Percentiles rank a stretch among this genome's conserved stretches.
These are phyloP conservation scores for Tricholomella constricta DNA, from an alignment of 768 basidiomycete species.

Conservation along the genomic window DNA sequence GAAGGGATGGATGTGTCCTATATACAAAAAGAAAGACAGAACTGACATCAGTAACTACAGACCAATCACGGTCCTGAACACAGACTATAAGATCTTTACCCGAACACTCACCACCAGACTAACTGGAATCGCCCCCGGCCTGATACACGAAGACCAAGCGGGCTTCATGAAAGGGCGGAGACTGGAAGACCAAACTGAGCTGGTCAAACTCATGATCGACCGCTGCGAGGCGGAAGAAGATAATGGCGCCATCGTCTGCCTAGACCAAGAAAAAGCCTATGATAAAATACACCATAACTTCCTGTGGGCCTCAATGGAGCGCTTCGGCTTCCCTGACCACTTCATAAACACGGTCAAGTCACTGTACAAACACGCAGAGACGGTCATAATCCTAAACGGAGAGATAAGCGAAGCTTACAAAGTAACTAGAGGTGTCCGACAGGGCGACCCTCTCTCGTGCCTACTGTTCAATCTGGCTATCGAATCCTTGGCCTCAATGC, in stretches of 20 bases:
- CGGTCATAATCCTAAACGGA: constrained; percentile 3
- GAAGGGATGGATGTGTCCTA: constrained; percentile 37
- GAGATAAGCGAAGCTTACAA: constrained; percentile 3
- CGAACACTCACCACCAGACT: constrained; percentile 24
- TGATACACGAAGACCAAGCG: constrained; percentile 40
- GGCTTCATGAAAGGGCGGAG: constrained; percentile 38
- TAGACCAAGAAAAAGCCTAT: constrained; percentile 44
- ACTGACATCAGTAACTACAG: constrained; percentile 34
- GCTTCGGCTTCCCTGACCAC: not conserved
- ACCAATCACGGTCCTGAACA: constrained; percentile 39
- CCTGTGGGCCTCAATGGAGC: constrained; percentile 26
- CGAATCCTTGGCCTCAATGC: constrained; percentile 15
- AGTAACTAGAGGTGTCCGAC: constrained; percentile 11
- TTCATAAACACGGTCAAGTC: not conserved
- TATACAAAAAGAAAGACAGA: constrained; percentile 43
- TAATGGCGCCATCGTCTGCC: constrained; percentile 28
- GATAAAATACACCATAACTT: constrained; percentile 37
- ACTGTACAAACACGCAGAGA: not conserved
- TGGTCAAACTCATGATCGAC: constrained; percentile 24
- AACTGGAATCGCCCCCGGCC: constrained; percentile 10
- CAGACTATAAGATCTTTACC: constrained; percentile 38
- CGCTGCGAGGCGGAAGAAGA: constrained; percentile 21
- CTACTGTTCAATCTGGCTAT: constrained; percentile 12
- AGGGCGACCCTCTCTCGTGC: constrained; percentile 12
- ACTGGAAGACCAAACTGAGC: constrained; percentile 34